Conservation (phyloP, 1,139 yeast species). For the Geotrichum siamense region DNA sequence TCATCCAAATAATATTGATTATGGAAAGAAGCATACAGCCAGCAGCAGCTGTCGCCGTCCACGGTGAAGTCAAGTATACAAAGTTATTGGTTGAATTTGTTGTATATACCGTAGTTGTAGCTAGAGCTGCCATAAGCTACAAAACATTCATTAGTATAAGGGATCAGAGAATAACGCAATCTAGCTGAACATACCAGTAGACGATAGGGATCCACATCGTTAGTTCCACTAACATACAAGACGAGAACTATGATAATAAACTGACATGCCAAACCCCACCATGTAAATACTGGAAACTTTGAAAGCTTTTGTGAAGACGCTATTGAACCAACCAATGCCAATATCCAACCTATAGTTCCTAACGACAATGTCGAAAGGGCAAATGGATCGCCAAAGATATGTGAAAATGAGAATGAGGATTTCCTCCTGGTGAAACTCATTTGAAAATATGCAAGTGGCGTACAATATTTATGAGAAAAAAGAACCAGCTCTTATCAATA, state of each 20-base stretch:
- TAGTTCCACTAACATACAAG: conserved; percentile 55
- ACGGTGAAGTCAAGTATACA: conserved; percentile 57
- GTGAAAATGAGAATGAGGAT: conserved; percentile 13
- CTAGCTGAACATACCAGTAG: conserved; percentile 35
- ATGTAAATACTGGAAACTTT: conserved; percentile 69
- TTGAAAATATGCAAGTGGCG: too few relatives aligned
- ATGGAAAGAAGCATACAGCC: conserved; percentile 82
- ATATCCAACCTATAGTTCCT: conserved; percentile 49
- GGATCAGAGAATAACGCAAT: not conserved
- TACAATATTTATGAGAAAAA: too few relatives aligned
- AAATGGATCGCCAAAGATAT: conserved; percentile 18
- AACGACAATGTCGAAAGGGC: conserved; percentile 17
- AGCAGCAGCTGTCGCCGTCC: conserved; percentile 86
- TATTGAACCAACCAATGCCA: conserved; percentile 81
- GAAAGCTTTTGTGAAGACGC: conserved; percentile 41
- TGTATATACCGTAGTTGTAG: conserved; percentile 70
- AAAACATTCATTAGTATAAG: not conserved
- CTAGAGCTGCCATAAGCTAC: conserved; percentile 43
- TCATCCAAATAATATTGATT: conserved; percentile 65
- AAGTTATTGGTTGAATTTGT: conserved; percentile 76
- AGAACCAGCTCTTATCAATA: too few relatives aligned
- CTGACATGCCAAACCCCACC: conserved; percentile 97
- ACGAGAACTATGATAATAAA: conserved; percentile 52
- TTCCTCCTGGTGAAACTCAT: conserved; percentile 1
- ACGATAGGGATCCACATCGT: conserved; percentile 65